Conservation (phyloP, 495 filamentous ascomycete species). For the Lentithecium fluviatile region DNA sequence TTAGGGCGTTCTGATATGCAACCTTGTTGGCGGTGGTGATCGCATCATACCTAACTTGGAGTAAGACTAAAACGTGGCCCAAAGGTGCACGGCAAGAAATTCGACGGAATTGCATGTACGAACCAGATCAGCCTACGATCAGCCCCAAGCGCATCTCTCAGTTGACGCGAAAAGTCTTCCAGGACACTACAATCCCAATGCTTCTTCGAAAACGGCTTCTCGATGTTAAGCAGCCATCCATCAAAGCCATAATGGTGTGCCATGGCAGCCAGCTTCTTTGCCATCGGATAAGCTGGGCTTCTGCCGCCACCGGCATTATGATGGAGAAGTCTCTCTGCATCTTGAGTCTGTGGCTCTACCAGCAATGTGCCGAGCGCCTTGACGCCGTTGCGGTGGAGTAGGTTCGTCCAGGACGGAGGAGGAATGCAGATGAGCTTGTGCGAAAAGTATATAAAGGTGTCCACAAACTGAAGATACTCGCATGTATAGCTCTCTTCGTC, state of each 20-base stretch:
- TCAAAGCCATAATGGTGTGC: conserved; percentile 49
- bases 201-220: conserved; percentile 43
- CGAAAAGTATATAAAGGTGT: conserved; percentile 49
- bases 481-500: conserved; percentile 40
- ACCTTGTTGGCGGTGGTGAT: conserved; percentile 45
- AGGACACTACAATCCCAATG: conserved; percentile 33
- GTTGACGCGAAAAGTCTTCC: conserved; percentile 38
- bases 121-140: conserved; percentile 42
- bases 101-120: conserved; percentile 9
- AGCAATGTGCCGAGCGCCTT: conserved; percentile 48
- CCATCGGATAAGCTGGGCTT: conserved; percentile 38
- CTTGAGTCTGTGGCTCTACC: conserved; percentile 41
- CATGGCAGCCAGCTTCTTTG: conserved; percentile 43
- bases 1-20: conserved; percentile 48
- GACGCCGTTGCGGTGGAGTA: conserved; percentile 49
- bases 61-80: neutral
- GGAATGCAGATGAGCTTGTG: conserved; percentile 49
- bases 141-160: conserved; percentile 35
- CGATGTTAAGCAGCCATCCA: conserved; percentile 51
- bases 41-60: conserved; percentile 44
- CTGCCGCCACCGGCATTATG: conserved; percentile 12
- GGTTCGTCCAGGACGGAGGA: conserved; percentile 49
- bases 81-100: neutral
- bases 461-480: conserved; percentile 47
- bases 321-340: conserved; percentile 39